A percentile compares a stretch with the other conserved stretches of the same genome.
phyloP scores from a whole-genome alignment of 163 green algal genomes.

The Scenedesmus sp. region DNA sequence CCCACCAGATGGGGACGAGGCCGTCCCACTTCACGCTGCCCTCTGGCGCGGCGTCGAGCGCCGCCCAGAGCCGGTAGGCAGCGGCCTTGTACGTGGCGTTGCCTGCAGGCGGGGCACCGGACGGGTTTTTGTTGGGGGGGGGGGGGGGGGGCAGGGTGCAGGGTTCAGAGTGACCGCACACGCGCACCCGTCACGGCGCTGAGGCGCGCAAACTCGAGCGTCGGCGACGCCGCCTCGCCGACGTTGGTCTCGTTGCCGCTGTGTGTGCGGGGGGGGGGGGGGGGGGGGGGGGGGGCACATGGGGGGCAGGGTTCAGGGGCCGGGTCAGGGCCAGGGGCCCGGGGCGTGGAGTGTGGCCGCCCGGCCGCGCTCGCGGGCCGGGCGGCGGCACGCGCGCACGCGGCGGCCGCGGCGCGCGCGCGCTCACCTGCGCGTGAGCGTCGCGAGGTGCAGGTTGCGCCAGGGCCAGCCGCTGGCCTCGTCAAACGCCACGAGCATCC shows the following conservation, averaged over 20 bases:
- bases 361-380: no score
- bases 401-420: no score
- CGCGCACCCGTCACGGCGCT: not conserved
- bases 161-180: not conserved
- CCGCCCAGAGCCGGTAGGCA: conserved; percentile 1
- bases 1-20: conserved; percentile 1
- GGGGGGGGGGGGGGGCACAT: no score
- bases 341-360: no score
- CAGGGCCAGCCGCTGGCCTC: not conserved
- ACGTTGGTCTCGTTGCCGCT: not conserved
- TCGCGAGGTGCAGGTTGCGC: conserved; percentile 6
- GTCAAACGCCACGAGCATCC: no score
- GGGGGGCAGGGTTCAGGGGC: no score
- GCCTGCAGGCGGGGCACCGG: not conserved
- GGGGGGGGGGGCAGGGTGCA: not conserved
- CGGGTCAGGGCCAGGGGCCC: no score
- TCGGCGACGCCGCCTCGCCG: not conserved
- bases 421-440: not conserved
- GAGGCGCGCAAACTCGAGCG: not conserved
- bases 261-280: no score
- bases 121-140: not conserved
- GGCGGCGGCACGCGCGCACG: no score
- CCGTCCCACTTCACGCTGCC: conserved; percentile 9
- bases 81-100: not conserved
- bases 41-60: not conserved